phyloP scores from a whole-genome alignment of 306 rosid genomes.

The Vigna reflexopilosa region DNA sequence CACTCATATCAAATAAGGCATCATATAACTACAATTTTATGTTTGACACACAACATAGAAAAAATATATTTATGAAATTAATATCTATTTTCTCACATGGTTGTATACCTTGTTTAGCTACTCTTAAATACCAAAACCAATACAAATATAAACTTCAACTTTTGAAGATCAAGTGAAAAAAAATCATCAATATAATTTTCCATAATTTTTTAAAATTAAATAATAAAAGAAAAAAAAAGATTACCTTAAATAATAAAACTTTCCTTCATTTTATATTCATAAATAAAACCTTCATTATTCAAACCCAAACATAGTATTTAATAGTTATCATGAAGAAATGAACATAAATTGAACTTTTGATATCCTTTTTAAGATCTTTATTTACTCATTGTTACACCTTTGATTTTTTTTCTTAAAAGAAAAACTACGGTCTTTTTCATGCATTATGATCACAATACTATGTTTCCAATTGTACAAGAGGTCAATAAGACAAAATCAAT shows the following conservation, averaged over 20 bases:
- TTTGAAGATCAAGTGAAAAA: too few species aligned
- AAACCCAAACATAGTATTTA: neutral
- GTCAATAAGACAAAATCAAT: slow-evolving; percentile 26
- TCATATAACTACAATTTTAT: fast-evolving
- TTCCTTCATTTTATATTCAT: neutral
- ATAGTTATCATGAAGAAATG: neutral
- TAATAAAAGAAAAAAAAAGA: neutral
- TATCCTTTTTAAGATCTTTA: neutral
- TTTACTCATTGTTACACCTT: neutral
- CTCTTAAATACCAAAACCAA: too few species aligned
- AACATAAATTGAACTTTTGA: neutral
- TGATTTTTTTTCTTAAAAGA: neutral
- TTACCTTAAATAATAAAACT: neutral
- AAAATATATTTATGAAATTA: too few species aligned
- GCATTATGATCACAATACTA: slow-evolving; percentile 25
- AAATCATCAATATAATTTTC: neutral
- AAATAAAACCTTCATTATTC: neutral
- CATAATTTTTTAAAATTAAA: neutral
- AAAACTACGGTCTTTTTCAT: neutral
- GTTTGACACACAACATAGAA: too few species aligned
- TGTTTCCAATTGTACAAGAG: slow-evolving; percentile 24
- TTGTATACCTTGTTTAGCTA: too few species aligned
- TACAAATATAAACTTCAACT: too few species aligned
- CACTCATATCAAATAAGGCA: too few species aligned
- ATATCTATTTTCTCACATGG: too few species aligned